Evolutionary conservation across 805 yeast genomes (phyloP).

Genomic region (Ogataea angusta): DNA sequence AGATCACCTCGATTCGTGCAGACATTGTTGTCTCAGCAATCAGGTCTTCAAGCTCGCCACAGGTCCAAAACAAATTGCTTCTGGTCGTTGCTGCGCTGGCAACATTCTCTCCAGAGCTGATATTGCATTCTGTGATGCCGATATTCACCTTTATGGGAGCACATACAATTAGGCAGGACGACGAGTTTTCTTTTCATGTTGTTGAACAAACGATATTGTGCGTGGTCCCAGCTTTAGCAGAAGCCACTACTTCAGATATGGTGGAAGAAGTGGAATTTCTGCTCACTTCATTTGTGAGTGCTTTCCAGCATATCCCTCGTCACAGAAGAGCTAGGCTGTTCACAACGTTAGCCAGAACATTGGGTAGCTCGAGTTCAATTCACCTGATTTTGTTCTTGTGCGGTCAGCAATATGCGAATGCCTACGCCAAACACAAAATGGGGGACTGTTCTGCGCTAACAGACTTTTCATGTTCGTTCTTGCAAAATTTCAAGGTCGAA

Average conservation of each 20-base stretch:
- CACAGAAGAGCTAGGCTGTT: constrained; percentile 90
- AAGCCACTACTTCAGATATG: constrained; percentile 41
- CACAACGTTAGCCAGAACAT: constrained; percentile 69
- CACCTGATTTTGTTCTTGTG: constrained; percentile 73
- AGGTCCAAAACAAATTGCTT: constrained; percentile 85
- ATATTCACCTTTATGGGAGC: constrained; percentile 99
- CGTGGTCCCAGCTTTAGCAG: constrained; percentile 85
- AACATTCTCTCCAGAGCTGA: constrained; percentile 82
- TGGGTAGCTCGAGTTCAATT: constrained; percentile 65
- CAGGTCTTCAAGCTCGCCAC: constrained; percentile 86
- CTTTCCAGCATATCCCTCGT: constrained; percentile 92
- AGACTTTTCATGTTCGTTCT: constrained; percentile 70
- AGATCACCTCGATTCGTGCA: constrained; percentile 71
- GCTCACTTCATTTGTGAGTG: constrained; percentile 86
- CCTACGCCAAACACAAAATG: constrained; percentile 51
- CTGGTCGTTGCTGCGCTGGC: constrained; percentile 87
- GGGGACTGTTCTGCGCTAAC: constrained; percentile 65
- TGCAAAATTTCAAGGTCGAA: constrained; percentile 61
- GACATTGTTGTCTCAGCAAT: constrained; percentile 90
- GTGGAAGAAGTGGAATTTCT: constrained; percentile 76
- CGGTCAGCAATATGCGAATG: constrained; percentile 70
- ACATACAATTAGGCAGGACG: constrained; percentile 93
- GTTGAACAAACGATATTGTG: constrained; percentile 87
- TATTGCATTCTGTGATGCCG: constrained; percentile 98
- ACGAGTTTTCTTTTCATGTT: constrained; percentile 88